phyloP scores from a whole-genome alignment of 139 green algal species.

The Volvox africanus region DNA sequence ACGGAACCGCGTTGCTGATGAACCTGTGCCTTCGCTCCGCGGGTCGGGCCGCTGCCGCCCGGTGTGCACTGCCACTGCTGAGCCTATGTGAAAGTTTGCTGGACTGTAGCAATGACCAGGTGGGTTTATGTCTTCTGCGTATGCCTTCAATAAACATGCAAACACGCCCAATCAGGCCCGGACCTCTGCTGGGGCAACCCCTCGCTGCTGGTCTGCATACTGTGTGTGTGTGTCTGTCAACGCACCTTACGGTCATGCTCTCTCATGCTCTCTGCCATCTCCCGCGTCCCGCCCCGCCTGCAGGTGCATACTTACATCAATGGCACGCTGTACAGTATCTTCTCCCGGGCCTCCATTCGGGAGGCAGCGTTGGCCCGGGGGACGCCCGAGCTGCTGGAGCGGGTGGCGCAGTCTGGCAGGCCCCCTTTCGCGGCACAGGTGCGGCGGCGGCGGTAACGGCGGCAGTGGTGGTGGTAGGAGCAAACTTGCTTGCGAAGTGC shows the following conservation, averaged over 20 bases:
- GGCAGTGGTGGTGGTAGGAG: too few relatives aligned
- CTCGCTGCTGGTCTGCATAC: too few relatives aligned
- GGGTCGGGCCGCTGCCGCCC: conserved; percentile 9
- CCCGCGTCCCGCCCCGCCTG: background rate
- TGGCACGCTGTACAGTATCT: conserved; percentile 60
- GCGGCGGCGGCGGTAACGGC: too few relatives aligned
- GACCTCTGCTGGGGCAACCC: too few relatives aligned
- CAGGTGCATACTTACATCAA: conserved; percentile 61
- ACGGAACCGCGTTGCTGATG: conserved; percentile 62
- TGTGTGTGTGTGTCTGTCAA: too few relatives aligned
- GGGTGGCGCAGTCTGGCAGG: background rate
- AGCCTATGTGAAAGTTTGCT: conserved; percentile 39
- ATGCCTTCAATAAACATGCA: too few relatives aligned
- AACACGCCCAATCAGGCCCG: too few relatives aligned
- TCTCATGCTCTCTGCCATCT: too few relatives aligned
- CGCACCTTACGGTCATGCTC: too few relatives aligned
- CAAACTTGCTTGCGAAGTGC: too few relatives aligned
- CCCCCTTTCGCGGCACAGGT: conserved; percentile 43
- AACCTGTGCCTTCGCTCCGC: conserved; percentile 57
- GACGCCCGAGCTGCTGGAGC: conserved; percentile 41
- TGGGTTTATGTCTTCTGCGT: background rate
- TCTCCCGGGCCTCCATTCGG: conserved; percentile 16
- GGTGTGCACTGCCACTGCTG: conserved; percentile 26
- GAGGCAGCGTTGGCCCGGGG: conserved; percentile 38
- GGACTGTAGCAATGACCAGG: conserved; percentile 40